Conservation (phyloP, 768 basidiomycete genomes). For the Dioszegia crocea region DNA sequence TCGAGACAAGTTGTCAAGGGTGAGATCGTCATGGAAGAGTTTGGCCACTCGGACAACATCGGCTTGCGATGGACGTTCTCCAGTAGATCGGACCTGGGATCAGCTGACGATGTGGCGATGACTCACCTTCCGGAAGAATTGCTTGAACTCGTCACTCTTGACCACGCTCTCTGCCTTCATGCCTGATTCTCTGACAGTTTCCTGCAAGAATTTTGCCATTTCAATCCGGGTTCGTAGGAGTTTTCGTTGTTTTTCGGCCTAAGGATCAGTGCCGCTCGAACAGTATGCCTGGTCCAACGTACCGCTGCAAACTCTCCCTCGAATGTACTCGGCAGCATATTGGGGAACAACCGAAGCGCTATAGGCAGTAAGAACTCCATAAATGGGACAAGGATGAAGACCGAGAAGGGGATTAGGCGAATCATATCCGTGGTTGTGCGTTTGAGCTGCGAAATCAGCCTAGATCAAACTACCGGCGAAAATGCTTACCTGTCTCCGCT, state of each 20-base stretch:
- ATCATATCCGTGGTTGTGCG: slow-evolving; percentile 90
- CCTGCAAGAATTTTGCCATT: slow-evolving; percentile 99
- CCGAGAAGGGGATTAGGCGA: slow-evolving; percentile 88
- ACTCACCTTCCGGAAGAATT: slow-evolving; percentile 92
- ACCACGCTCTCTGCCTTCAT: slow-evolving; percentile 85
- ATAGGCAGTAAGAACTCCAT: slow-evolving; percentile 97
- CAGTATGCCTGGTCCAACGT: slow-evolving; percentile 33
- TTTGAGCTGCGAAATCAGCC: slow-evolving; percentile 59
- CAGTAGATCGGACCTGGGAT: slow-evolving; percentile 78
- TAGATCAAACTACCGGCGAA: slow-evolving; percentile 17
- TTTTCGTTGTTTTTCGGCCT: slow-evolving; percentile 98
- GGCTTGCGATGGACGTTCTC: slow-evolving; percentile 79
- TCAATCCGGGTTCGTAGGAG: slow-evolving; percentile 88
- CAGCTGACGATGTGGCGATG: not conserved
- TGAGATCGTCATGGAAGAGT: slow-evolving; percentile 95
- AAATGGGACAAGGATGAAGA: slow-evolving; percentile 92
- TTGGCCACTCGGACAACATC: slow-evolving; percentile 94
- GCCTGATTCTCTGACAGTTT: slow-evolving; percentile 90
- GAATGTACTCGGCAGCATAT: slow-evolving; percentile 97
- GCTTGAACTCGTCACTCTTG: slow-evolving; percentile 92
- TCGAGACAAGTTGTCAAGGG: slow-evolving; percentile 92
- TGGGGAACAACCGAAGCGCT: slow-evolving; percentile 93
- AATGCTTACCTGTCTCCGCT: slow-evolving; percentile 76
- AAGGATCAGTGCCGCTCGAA: not conserved
- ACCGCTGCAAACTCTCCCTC: slow-evolving; percentile 95